Percentiles rank a stretch among this genome's conserved stretches.
These are phyloP conservation scores for Yamadazyma dendronema DNA, from an alignment of 1,139 yeast genomes.

Conservation along the genomic window DNA sequence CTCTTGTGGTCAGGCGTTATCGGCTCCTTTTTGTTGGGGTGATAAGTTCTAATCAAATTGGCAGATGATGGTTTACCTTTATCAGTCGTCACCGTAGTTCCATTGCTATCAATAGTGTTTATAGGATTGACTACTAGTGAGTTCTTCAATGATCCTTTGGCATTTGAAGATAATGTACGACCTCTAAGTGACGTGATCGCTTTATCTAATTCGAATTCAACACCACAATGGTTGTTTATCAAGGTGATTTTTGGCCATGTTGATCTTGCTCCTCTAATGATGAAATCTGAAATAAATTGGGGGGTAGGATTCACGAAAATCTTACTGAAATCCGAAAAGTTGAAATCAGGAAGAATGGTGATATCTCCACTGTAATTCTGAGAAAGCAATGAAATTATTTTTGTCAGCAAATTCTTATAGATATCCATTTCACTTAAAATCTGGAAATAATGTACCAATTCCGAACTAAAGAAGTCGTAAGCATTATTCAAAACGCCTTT, in stretches of 20 bases:
- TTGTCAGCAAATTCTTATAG: constrained; percentile 68
- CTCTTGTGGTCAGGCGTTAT: constrained; percentile 11
- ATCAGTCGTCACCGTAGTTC: neutral
- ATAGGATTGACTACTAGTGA: constrained; percentile 8
- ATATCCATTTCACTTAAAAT: constrained; percentile 74
- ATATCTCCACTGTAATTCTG: constrained; percentile 93
- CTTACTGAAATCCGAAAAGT: constrained; percentile 55
- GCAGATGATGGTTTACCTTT: neutral
- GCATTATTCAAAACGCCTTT: constrained; percentile 54
- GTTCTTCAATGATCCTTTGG: constrained; percentile 19
- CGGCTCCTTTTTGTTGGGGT: constrained; percentile 7
- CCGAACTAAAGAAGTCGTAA: constrained; percentile 64
- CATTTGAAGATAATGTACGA: constrained; percentile 48
- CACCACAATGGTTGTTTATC: constrained; percentile 83
- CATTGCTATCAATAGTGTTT: constrained; percentile 1
- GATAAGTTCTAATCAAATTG: neutral
- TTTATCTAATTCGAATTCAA: constrained; percentile 82
- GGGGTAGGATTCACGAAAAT: constrained; percentile 79
- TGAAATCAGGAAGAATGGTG: constrained; percentile 80
- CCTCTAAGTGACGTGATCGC: constrained; percentile 71
- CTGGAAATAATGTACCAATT: constrained; percentile 74
- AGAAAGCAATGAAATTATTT: constrained; percentile 68
- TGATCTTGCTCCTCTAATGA: constrained; percentile 82
- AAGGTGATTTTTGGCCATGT: constrained; percentile 90
- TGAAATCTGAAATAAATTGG: constrained; percentile 66